A percentile compares a stretch with the other conserved stretches of the same genome.
Conservation (phyloP, 106 monocot genomes). For the Apostasia ramifera region DNA sequence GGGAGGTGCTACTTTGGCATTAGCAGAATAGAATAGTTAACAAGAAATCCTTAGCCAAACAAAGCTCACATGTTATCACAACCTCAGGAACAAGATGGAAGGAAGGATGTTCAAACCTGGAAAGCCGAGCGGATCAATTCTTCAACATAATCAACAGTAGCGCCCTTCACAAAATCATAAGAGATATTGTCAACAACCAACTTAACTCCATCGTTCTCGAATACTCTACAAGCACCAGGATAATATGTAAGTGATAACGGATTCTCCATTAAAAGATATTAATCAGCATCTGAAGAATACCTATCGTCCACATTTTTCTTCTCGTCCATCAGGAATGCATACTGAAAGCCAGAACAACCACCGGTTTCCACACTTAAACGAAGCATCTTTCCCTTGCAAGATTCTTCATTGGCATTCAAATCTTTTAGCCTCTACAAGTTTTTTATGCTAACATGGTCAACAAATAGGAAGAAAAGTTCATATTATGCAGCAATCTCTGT, state of each 20-base stretch:
- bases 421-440: slow-evolving; percentile 82
- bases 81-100: background rate
- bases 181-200: slow-evolving; percentile 85
- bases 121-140: slow-evolving; percentile 93
- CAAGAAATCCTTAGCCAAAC: too few relatives aligned
- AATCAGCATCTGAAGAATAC: slow-evolving; percentile 15
- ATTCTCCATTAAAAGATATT: background rate
- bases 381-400: slow-evolving; percentile 69
- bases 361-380: slow-evolving; percentile 87
- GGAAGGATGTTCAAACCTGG: slow-evolving; percentile 34
- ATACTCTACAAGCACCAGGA: slow-evolving; percentile 43
- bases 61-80: too few relatives aligned
- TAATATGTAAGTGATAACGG: background rate
- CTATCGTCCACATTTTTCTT: slow-evolving; percentile 79
- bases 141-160: slow-evolving; percentile 91
- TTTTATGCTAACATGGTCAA: background rate
- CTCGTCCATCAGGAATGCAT: slow-evolving; percentile 75
- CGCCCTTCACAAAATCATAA: slow-evolving; percentile 96
- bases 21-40: too few relatives aligned
- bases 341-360: slow-evolving; percentile 98
- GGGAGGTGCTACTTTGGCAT: too few relatives aligned
- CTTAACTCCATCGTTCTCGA: slow-evolving; percentile 88
- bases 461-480: background rate
- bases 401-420: slow-evolving; percentile 46
- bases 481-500: background rate